phyloP scores from a whole-genome alignment of 768 basidiomycete species.

The Panaeolus cyanescens region DNA sequence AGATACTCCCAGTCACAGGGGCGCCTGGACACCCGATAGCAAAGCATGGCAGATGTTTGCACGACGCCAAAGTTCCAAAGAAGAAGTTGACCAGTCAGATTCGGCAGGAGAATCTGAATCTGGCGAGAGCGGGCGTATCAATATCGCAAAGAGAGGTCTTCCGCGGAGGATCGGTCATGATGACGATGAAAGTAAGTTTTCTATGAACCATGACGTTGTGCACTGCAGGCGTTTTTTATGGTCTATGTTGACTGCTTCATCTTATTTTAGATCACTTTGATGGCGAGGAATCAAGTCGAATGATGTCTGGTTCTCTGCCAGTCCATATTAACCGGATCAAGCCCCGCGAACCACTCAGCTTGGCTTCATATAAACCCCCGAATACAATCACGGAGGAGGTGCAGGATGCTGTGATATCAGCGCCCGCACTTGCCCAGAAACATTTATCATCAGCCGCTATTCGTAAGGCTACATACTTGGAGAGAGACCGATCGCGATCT shows the following conservation, averaged over 20 bases:
- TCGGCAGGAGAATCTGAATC: conserved; percentile 31
- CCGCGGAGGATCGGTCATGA: neutral
- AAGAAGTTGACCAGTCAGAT: conserved; percentile 13
- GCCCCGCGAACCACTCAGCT: conserved; percentile 40
- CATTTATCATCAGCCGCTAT: conserved; percentile 46
- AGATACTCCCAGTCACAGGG: conserved; percentile 68
- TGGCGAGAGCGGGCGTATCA: neutral
- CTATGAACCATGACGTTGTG: neutral
- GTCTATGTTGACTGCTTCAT: neutral
- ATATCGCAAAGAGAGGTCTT: neutral
- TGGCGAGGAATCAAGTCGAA: neutral
- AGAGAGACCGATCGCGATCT: conserved; percentile 62
- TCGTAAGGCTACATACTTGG: conserved; percentile 66
- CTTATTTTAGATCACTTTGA: conserved; percentile 4
- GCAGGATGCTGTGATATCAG: conserved; percentile 24
- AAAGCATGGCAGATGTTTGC: conserved; percentile 67
- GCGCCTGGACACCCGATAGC: conserved; percentile 66
- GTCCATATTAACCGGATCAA: conserved; percentile 50
- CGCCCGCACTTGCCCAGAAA: conserved; percentile 16
- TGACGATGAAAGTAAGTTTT: conserved; percentile 23
- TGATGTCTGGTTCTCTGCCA: conserved; percentile 54
- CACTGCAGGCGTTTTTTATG: neutral
- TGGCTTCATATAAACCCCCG: conserved; percentile 62
- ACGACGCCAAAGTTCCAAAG: conserved; percentile 31
- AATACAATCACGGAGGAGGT: conserved; percentile 41